phyloP scores from a whole-genome alignment of 140 eudicot species.

The Stevia rebaudiana region DNA sequence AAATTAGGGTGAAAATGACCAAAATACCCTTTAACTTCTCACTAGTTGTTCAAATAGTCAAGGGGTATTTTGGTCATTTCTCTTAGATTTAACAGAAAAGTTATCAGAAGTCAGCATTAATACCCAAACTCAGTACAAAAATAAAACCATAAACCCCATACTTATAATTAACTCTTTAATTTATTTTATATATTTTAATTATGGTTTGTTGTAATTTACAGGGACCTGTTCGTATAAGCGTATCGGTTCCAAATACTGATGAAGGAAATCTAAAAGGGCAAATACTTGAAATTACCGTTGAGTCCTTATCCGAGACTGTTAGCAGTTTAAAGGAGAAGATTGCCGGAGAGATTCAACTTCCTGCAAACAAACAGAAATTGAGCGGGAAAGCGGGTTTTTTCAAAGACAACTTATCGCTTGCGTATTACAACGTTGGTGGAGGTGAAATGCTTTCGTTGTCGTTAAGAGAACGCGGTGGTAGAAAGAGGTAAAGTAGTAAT shows the following conservation, averaged over 20 bases:
- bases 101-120: too few species aligned
- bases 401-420: slow-evolving; percentile 85
- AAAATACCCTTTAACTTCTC: too few species aligned
- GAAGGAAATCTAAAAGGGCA: slow-evolving; percentile 95
- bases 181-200: too few species aligned
- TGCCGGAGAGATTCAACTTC: slow-evolving; percentile 87
- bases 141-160: too few species aligned
- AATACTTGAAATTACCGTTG: slow-evolving; percentile 59
- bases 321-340: slow-evolving; percentile 89
- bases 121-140: too few species aligned
- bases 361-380: slow-evolving; percentile 89
- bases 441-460: slow-evolving; percentile 68
- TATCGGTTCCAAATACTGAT: slow-evolving; percentile 69
- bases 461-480: slow-evolving; percentile 93
- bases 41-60: too few species aligned
- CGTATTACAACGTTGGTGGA: slow-evolving; percentile 71
- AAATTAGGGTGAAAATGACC: too few species aligned
- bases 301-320: slow-evolving; percentile 69
- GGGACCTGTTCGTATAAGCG: slow-evolving; percentile 67
- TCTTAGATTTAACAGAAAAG: too few species aligned
- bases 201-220: slow-evolving; percentile 9
- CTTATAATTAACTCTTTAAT: too few species aligned
- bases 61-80: too few species aligned
- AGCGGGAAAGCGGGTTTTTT: slow-evolving; percentile 94
- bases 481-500: slow-evolving; percentile 58